These are phyloP conservation scores for Lactarius psammicola DNA, from an alignment of 768 basidiomycete genomes.

Conservation along the genomic window DNA sequence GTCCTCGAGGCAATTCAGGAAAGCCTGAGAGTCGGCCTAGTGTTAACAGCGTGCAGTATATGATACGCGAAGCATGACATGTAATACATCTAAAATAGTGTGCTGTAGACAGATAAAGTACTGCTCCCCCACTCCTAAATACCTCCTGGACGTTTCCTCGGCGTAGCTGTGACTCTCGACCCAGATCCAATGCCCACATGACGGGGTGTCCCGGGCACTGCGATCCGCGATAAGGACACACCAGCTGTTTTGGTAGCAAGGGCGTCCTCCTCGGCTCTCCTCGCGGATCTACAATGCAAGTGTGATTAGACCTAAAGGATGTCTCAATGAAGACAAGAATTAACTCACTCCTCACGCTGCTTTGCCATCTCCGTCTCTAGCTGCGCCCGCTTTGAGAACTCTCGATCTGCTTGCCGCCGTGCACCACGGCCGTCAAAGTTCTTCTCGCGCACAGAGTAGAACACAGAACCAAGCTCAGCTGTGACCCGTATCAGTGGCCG, in stretches of 20 bases:
- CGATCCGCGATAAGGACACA: constrained; percentile 59
- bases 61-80: constrained; percentile 2
- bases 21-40: not conserved
- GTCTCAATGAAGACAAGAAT: not conserved
- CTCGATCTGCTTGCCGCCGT: constrained; percentile 74
- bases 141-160: constrained; percentile 70
- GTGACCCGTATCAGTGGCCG: constrained; percentile 23
- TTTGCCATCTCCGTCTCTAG: constrained; percentile 89
- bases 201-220: constrained; percentile 78
- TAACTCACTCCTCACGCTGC: constrained; percentile 66
- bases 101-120: constrained; percentile 4
- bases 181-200: constrained; percentile 67
- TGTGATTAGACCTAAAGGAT: constrained; percentile 1
- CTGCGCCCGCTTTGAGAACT: constrained; percentile 90
- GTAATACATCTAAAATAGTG: constrained; percentile 15
- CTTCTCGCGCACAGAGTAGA: constrained; percentile 97
- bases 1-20: too few species aligned
- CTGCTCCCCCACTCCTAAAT: constrained; percentile 41
- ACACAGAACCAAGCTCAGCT: constrained; percentile 95
- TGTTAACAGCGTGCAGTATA: not conserved
- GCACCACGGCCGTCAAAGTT: constrained; percentile 89
- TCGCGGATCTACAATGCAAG: constrained; percentile 48
- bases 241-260: constrained; percentile 52
- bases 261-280: constrained; percentile 60
- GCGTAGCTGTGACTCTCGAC: constrained; percentile 67